Conservation (phyloP, 352 stramenopile species). For the Pythium rhizo-oryzae region DNA sequence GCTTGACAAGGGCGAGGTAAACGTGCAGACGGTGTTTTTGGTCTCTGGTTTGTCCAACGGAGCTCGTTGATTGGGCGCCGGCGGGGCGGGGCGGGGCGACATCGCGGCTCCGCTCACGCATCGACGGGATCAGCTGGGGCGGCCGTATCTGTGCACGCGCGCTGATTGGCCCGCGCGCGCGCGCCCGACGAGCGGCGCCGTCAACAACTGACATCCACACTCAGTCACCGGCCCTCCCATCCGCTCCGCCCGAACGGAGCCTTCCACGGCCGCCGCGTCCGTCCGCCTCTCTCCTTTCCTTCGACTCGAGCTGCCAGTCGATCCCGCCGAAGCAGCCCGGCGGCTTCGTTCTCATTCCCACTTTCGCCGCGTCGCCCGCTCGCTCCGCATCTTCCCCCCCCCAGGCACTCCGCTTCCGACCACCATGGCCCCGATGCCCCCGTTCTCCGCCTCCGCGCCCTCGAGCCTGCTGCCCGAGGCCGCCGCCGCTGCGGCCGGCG, state of each 20-base stretch:
- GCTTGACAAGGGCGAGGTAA: too few species aligned
- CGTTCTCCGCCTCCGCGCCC: slow-evolving; percentile 29
- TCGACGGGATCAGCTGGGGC: slow-evolving; percentile 12
- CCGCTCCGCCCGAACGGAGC: neutral
- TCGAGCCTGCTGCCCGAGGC: neutral
- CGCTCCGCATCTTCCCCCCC: too few species aligned
- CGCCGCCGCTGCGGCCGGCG: neutral
- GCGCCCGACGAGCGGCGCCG: slow-evolving; percentile 2
- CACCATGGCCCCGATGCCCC: slow-evolving; percentile 36
- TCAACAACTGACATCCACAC: slow-evolving; percentile 2
- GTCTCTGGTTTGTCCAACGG: neutral
- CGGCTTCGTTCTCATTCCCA: slow-evolving; percentile 10
- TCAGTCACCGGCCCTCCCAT: neutral
- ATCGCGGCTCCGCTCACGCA: neutral
- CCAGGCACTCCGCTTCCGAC: neutral
- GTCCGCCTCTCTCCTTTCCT: neutral
- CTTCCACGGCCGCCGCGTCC: too few species aligned
- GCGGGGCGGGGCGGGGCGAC: neutral
- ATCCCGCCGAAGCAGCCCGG: slow-evolving; percentile 14
- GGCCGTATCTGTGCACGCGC: slow-evolving; percentile 7
- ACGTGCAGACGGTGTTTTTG: neutral
- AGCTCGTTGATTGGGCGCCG: neutral
- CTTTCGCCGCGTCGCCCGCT: slow-evolving; percentile 7
- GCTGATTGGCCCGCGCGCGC: slow-evolving; percentile 11
- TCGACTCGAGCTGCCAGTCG: neutral